Evolutionary conservation across 352 stramenopile genomes (phyloP).

Genomic region (Globisporangium nagaii): DNA sequence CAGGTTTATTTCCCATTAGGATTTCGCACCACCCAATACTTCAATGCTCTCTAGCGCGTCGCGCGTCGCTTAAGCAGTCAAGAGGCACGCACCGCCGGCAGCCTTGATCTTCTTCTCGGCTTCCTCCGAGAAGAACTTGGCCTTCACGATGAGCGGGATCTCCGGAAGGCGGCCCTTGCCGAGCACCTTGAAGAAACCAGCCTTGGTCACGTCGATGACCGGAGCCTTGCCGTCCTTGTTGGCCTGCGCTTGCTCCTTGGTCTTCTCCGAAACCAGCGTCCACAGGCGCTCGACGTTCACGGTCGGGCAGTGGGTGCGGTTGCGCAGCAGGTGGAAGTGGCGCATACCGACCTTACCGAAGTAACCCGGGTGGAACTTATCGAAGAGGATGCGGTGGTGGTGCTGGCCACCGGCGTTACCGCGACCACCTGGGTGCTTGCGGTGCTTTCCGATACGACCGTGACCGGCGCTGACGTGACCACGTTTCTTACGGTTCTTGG

Average conservation of each 20-base stretch:
- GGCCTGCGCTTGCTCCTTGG: constrained; percentile 95
- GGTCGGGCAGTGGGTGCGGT: constrained; percentile 96
- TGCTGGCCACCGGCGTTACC: constrained; percentile 99
- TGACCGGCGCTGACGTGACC: constrained; percentile 99
- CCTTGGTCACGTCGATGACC: constrained; percentile 98
- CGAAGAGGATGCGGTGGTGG: constrained; percentile 99
- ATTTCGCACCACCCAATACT: constrained; percentile 68
- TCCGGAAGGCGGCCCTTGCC: constrained; percentile 97
- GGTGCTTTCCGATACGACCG: constrained; percentile 99
- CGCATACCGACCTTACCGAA: constrained; percentile 99
- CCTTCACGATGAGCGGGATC: constrained; percentile 99
- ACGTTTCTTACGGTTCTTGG: constrained; percentile 99
- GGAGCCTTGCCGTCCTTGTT: constrained; percentile 95
- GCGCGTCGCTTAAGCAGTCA: constrained; percentile 97
- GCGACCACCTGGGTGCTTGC: constrained; percentile 99
- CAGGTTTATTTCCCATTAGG: constrained; percentile 71
- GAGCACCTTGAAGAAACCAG: constrained; percentile 99
- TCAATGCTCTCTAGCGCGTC: constrained; percentile 21
- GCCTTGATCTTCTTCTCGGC: constrained; percentile 99
- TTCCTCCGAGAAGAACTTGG: constrained; percentile 98
- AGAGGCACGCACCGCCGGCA: constrained; percentile 96
- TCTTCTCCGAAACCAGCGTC: constrained; percentile 97
- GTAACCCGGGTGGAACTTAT: constrained; percentile 99
- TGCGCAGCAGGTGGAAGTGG: constrained; percentile 98
- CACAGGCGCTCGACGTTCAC: constrained; percentile 99